Base-by-base conservation (phyloP, 352 stramenopile genomes). In the Globisporangium acanthophoron region DNA sequence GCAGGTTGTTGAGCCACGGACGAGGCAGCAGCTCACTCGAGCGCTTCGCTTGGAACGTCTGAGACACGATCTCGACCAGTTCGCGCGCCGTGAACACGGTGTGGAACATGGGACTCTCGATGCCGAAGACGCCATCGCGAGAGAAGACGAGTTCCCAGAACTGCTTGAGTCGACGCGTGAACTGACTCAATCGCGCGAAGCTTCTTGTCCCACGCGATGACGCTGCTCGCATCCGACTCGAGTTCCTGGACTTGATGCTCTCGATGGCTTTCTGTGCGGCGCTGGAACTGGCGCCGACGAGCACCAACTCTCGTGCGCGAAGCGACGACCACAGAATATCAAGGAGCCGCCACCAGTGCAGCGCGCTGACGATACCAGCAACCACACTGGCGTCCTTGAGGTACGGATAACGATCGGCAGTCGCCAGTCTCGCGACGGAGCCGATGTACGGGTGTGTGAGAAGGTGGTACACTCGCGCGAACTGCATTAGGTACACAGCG, bases 311-410 rank as follows among this genome's bases (percentile, higher is more conserved):
- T 5, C 39, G 37, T 11, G 35, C 24, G 35, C 29, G 46, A 2
- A 56, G 5, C n/a, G 56, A 49, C 11, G 37, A 27, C n/a, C 21
- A 50, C 1, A 55, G 1, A 24, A 55, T 56, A 20, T 15, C 21
- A 5, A 61, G 24, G n/a, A 61, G 3, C 39, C 43, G 46, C 46
- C 37, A 50, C 21, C 40, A 62, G 33, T 57, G 49, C 31, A 57
- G 41, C 31, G 49, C 48, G 0, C 27, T 43, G 21, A 46, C 8
- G 48, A 39, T 16, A 3, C 16, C 41, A 13, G 57, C 33, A 1
- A 51, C 37, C 1, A 45, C 31, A 2, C 20, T 49, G 3, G 54
- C 31, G 40, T 47, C 31, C 3, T 6, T 18, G n/a, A 59, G 31
- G 43, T 59, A 52, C 9, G 27, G 15, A 21, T 41, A 37, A 18